Conservation (phyloP, 83 land plant species). For the Picea abies region DNA sequence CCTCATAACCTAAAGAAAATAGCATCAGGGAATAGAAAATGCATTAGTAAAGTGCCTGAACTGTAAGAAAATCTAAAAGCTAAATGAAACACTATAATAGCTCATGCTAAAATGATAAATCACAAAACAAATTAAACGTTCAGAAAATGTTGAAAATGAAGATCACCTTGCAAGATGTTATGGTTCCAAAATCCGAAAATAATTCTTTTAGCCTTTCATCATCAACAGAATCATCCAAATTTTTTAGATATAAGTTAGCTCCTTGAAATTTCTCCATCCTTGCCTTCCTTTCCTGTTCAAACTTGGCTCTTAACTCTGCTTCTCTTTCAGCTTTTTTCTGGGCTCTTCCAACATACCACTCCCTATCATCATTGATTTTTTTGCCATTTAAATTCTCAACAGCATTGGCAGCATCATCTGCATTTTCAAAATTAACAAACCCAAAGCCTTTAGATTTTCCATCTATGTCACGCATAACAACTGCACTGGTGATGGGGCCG, state of each 20-base stretch:
- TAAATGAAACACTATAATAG: not conserved
- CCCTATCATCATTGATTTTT: slow-evolving; percentile 38
- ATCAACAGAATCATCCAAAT: slow-evolving; percentile 27
- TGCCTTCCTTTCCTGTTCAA: slow-evolving; percentile 48
- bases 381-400: slow-evolving; percentile 51
- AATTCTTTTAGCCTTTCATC: slow-evolving; percentile 37
- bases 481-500: slow-evolving; percentile 71
- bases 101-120: not conserved
- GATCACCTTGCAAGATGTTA: slow-evolving; percentile 42
- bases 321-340: slow-evolving; percentile 68
- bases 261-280: slow-evolving; percentile 46
- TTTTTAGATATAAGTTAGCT: slow-evolving; percentile 57
- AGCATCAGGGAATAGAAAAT: not conserved
- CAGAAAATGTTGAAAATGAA: not conserved
- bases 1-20: slow-evolving; percentile 30
- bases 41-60: not conserved
- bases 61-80: not conserved
- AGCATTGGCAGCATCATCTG: slow-evolving; percentile 54
- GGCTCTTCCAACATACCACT: slow-evolving; percentile 69
- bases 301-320: slow-evolving; percentile 54
- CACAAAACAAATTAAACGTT: not conserved
- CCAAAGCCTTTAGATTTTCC: slow-evolving; percentile 71
- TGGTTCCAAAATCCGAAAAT: slow-evolving; percentile 29
- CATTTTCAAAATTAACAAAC: slow-evolving; percentile 52
- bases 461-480: slow-evolving; percentile 62